Percentiles rank a stretch among this genome's conserved stretches.
phyloP scores from a whole-genome alignment of 1,284 basidiomycete species.

The Grifola frondosa region DNA sequence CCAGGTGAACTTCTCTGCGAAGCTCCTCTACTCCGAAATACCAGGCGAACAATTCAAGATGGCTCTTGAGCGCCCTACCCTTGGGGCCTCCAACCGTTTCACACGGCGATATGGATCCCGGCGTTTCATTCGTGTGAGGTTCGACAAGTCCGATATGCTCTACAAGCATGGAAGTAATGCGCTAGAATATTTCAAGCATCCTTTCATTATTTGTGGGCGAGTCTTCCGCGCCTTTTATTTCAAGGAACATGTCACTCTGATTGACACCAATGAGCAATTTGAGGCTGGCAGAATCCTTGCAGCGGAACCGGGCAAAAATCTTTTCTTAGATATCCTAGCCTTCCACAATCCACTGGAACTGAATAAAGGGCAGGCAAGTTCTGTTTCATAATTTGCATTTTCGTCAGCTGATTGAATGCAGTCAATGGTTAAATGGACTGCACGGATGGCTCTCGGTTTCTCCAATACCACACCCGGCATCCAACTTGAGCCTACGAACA shows the following conservation, averaged over 20 bases:
- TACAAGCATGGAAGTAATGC: constrained; percentile 12
- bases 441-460: constrained; percentile 35
- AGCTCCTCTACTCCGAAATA: constrained; percentile 4
- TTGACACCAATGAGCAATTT: constrained; percentile 33
- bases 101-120: constrained; percentile 39
- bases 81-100: constrained; percentile 35
- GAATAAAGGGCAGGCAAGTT: constrained; percentile 32
- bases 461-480: constrained; percentile 39
- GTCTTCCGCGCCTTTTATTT: constrained; percentile 39
- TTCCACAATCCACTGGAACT: constrained; percentile 32
- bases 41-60: constrained; percentile 11
- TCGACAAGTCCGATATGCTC: constrained; percentile 23
- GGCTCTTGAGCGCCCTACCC: constrained; percentile 29
- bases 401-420: constrained; percentile 11
- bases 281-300: not conserved
- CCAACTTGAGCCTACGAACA: constrained; percentile 20
- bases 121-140: constrained; percentile 33
- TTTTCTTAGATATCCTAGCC: constrained; percentile 29
- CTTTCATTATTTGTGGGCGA: constrained; percentile 33
- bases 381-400: not conserved
- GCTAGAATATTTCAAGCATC: constrained; percentile 26
- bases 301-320: not conserved
- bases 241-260: constrained; percentile 34
- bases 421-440: constrained; percentile 38
- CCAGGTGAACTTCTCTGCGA: constrained; percentile 30